These are phyloP conservation scores for Mucor piriformis DNA, from an alignment of 371 early-diverging fungal species.

Conservation along the genomic window DNA sequence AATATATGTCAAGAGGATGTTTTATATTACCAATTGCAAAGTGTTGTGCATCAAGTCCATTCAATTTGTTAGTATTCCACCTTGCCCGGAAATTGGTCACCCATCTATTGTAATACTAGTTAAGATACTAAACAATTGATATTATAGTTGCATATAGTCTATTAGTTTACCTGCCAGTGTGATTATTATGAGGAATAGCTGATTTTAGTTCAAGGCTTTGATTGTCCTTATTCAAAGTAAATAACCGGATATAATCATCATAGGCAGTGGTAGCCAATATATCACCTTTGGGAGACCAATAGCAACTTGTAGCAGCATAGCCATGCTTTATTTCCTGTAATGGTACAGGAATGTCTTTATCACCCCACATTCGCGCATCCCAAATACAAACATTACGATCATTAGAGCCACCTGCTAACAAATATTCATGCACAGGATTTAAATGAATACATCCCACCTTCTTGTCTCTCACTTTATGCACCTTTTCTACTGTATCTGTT, in stretches of 20 bases:
- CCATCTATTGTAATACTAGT: slow-evolving; percentile 50
- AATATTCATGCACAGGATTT: slow-evolving; percentile 63
- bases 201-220: slow-evolving; percentile 38
- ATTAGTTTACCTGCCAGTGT: slow-evolving; percentile 60
- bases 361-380: slow-evolving; percentile 67
- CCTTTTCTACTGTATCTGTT: slow-evolving; percentile 14
- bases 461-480: slow-evolving; percentile 49
- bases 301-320: slow-evolving; percentile 68
- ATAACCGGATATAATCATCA: slow-evolving; percentile 57
- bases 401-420: slow-evolving; percentile 67
- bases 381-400: slow-evolving; percentile 75
- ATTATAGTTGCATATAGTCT: too few species aligned
- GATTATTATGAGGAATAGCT: slow-evolving; percentile 67
- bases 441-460: slow-evolving; percentile 74
- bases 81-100: slow-evolving; percentile 74
- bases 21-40: slow-evolving; percentile 76
- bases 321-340: slow-evolving; percentile 53
- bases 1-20: slow-evolving; percentile 63
- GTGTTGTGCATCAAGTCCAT: slow-evolving; percentile 41
- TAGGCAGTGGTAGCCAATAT: slow-evolving; percentile 50
- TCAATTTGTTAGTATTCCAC: slow-evolving; percentile 57
- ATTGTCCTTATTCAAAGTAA: slow-evolving; percentile 41
- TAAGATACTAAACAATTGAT: background rate
- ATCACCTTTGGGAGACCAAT: slow-evolving; percentile 72
- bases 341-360: slow-evolving; percentile 28